These are phyloP conservation scores for Penicillium sp. DNA, from an alignment of 2,329 filamentous ascomycete species.

Conservation along the genomic window DNA sequence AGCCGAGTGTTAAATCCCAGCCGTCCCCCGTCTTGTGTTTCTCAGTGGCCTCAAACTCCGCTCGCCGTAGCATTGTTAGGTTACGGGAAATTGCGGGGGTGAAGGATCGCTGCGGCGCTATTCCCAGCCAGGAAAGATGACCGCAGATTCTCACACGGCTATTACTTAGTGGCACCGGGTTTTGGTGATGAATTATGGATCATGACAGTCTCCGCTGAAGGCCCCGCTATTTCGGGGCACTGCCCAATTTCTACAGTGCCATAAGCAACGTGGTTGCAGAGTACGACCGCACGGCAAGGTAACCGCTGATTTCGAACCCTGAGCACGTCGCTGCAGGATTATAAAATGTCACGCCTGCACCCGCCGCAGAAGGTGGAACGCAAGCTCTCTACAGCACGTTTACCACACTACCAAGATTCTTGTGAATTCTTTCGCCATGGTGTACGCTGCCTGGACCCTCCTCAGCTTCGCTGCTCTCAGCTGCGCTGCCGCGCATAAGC, in stretches of 20 bases:
- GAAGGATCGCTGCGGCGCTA: neutral
- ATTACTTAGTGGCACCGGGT: neutral
- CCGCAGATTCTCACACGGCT: neutral
- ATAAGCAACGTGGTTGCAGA: neutral
- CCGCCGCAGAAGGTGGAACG: neutral
- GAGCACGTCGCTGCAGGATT: neutral
- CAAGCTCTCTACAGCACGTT: neutral
- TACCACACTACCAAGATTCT: neutral
- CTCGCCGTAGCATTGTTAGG: slow-evolving; percentile 9
- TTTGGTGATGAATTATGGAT: neutral
- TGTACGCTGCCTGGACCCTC: slow-evolving; percentile 1
- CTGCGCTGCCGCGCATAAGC: slow-evolving; percentile 17
- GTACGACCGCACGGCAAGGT: no score
- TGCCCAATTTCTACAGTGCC: neutral
- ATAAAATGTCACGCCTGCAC: neutral
- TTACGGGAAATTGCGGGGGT: slow-evolving; percentile 10
- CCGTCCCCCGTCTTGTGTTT: no score
- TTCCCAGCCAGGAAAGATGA: neutral
- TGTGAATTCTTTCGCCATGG: neutral
- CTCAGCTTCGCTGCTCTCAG: slow-evolving; percentile 15
- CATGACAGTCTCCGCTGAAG: neutral
- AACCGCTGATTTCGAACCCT: neutral
- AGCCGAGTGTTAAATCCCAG: neutral
- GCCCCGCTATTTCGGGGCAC: neutral
- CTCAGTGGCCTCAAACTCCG: neutral